Percentiles rank a stretch among this genome's conserved stretches.
Evolutionary conservation across 106 monocot genomes (phyloP).

Genomic region (Xerophyta viscosa): DNA sequence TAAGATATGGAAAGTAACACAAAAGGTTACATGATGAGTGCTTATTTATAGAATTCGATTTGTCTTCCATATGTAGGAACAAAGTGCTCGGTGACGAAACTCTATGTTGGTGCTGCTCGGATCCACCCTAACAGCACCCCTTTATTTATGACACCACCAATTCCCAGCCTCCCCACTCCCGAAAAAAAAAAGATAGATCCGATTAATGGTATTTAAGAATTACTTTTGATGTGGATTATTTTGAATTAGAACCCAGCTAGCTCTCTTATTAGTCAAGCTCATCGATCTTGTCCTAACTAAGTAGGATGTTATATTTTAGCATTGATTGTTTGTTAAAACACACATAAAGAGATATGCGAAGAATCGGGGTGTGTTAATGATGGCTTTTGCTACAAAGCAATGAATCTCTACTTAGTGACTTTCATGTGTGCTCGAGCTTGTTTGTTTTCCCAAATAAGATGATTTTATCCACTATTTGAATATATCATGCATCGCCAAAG

Average conservation of each 20-base stretch:
- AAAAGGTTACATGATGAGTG: not conserved
- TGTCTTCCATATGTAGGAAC: not conserved
- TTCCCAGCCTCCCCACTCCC: too few species aligned
- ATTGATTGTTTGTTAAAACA: not conserved
- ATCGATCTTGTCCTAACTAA: too few species aligned
- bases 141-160: too few species aligned
- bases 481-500: too few species aligned
- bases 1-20: not conserved
- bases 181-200: too few species aligned
- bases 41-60: not conserved
- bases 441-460: not conserved
- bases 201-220: too few species aligned
- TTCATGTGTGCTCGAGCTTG: constrained; percentile 7
- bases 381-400: not conserved
- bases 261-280: too few species aligned
- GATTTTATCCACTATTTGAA: constrained; percentile 3
- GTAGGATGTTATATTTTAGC: not conserved
- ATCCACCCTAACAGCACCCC: too few species aligned
- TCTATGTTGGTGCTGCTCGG: too few species aligned
- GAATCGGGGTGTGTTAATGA: not conserved
- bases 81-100: too few species aligned
- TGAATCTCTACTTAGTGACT: constrained; percentile 8
- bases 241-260: too few species aligned
- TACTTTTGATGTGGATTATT: too few species aligned
- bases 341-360: not conserved